phyloP scores from a whole-genome alignment of 805 yeast species.

The Candida odintsovae region DNA sequence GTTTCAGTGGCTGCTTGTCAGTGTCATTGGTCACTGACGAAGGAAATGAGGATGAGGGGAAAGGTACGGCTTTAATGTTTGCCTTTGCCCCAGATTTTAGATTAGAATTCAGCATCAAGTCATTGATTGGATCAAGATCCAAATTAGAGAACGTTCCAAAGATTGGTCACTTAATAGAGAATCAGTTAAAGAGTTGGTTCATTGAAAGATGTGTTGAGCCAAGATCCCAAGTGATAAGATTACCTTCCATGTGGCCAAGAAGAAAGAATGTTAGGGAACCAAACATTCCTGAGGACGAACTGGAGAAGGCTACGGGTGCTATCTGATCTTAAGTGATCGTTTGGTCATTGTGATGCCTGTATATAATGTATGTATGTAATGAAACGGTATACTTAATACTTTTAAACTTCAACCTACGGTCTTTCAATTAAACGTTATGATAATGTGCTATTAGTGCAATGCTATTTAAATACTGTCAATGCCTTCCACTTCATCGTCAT shows the following conservation, averaged over 20 bases:
- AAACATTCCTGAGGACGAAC: conserved; percentile 7
- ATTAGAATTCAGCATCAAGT: conserved; percentile 81
- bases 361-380: too few relatives aligned
- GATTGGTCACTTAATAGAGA: conserved; percentile 77
- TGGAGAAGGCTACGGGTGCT: not conserved
- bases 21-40: conserved; percentile 42
- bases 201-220: conserved; percentile 93
- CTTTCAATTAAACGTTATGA: not conserved
- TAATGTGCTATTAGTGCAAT: too few relatives aligned
- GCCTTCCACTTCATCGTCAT: conserved; percentile 34
- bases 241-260: conserved; percentile 88
- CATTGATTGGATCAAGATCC: conserved; percentile 88
- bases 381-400: too few relatives aligned
- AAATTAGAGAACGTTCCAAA: conserved; percentile 92
- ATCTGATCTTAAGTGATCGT: not conserved
- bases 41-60: conserved; percentile 20
- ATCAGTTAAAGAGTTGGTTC: conserved; percentile 80
- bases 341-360: not conserved
- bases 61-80: conserved; percentile 73
- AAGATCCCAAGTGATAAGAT: conserved; percentile 72
- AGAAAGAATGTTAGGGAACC: conserved; percentile 48
- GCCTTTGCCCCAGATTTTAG: conserved; percentile 90
- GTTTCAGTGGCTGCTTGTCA: conserved; percentile 86
- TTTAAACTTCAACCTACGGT: too few relatives aligned
- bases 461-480: conserved; percentile 6